These are phyloP conservation scores for Plasmodium malariae DNA, from an alignment of 169 alveolate genomes.

Conservation along the genomic window DNA sequence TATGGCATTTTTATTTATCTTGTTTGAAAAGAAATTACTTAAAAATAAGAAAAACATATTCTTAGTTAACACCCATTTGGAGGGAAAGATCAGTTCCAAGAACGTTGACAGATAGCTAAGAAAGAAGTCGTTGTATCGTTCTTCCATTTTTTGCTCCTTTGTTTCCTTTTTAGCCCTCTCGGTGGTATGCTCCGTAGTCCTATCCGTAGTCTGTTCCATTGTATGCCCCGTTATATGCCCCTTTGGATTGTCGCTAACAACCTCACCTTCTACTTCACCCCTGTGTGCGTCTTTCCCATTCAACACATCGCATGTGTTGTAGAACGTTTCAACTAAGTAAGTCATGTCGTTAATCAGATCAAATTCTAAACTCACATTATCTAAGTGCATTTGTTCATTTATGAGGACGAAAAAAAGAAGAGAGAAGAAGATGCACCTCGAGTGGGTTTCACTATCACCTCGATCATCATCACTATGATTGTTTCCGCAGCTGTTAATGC, in stretches of 20 bases:
- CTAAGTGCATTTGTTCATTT: slow-evolving; percentile 26
- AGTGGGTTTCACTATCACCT: not conserved
- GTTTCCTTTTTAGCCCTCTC: not conserved
- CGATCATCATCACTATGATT: not conserved
- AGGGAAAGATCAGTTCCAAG: not conserved
- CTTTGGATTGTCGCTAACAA: not conserved
- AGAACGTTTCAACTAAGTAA: slow-evolving; percentile 5
- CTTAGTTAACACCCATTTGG: slow-evolving; percentile 13
- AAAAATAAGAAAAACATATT: slow-evolving; percentile 46
- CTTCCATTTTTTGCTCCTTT: not conserved
- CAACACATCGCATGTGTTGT: not conserved
- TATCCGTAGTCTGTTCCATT: slow-evolving; percentile 1
- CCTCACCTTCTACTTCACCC: not conserved
- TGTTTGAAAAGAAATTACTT: slow-evolving; percentile 1
- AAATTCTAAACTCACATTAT: slow-evolving; percentile 7
- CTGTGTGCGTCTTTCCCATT: not conserved
- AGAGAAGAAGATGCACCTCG: slow-evolving; percentile 14
- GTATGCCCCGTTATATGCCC: not conserved
- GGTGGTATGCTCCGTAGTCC: not conserved
- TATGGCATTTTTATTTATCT: slow-evolving; percentile 11
- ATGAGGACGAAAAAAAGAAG: slow-evolving; percentile 27
- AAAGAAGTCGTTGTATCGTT: slow-evolving; percentile 32
- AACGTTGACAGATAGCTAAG: not conserved
- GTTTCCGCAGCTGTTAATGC: no score
- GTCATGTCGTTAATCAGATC: slow-evolving; percentile 24